A percentile compares a stretch with the other conserved stretches of the same genome.
phyloP scores from a whole-genome alignment of 371 early-diverging fungal species.

The Apophysomyces ossiformis region DNA sequence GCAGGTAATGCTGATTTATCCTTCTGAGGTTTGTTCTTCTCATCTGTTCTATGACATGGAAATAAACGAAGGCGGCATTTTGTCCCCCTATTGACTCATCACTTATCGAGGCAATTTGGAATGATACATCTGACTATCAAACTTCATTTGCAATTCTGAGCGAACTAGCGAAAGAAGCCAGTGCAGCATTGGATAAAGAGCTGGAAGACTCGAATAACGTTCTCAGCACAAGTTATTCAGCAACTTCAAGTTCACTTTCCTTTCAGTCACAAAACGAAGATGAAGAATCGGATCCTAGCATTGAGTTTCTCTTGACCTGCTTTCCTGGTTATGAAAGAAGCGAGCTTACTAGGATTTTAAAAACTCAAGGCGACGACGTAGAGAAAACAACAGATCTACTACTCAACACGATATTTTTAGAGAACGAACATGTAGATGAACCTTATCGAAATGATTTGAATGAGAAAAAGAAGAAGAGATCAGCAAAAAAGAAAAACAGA shows the following conservation, averaged over 20 bases:
- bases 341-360: conserved; percentile 25
- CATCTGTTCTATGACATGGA: not conserved
- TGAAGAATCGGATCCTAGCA: conserved; percentile 10
- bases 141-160: conserved; percentile 15
- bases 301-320: conserved; percentile 40
- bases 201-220: not conserved
- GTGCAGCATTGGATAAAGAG: not conserved
- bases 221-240: not conserved
- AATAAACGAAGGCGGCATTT: conserved; percentile 16
- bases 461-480: conserved; percentile 19
- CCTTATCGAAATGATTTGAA: not conserved
- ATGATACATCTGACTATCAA: conserved; percentile 19
- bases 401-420: conserved; percentile 31
- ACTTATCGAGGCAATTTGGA: conserved; percentile 27
- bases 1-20: conserved; percentile 10
- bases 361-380: conserved; percentile 34
- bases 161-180: conserved; percentile 26
- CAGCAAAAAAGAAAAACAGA: conserved; percentile 18
- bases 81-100: conserved; percentile 32
- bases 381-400: conserved; percentile 46
- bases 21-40: not conserved
- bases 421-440: conserved; percentile 5
- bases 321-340: conserved; percentile 32
- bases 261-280: conserved; percentile 8
- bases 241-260: not conserved